A percentile compares a stretch with the other conserved stretches of the same genome.
These are phyloP conservation scores for Prunus salicina DNA, from an alignment of 306 rosid species.

Conservation along the genomic window DNA sequence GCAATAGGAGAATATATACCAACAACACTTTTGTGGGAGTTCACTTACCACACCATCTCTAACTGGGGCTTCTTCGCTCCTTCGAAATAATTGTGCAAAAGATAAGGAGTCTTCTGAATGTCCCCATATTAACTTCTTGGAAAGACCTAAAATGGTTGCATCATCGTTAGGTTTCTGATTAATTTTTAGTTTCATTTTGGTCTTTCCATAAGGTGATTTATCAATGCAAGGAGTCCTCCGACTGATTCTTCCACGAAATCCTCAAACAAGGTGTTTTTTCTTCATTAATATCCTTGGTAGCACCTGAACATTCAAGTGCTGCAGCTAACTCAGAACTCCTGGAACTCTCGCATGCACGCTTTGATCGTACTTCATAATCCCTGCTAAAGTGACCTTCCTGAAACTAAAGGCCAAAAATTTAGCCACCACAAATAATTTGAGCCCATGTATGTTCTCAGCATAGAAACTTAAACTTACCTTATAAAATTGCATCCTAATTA, in stretches of 20 bases:
- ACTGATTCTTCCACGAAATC: not conserved
- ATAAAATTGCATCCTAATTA: not conserved
- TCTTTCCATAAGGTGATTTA: not conserved
- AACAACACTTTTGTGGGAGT: not conserved
- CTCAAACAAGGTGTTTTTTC: not conserved
- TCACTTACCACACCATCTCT: constrained; percentile 4
- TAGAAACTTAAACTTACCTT: not conserved
- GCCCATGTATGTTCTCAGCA: not conserved
- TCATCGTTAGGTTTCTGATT: not conserved
- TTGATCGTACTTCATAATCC: not conserved
- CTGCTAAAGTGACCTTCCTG: not conserved
- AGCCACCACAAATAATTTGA: not conserved
- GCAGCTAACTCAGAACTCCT: not conserved
- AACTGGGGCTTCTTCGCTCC: not conserved
- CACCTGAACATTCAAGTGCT: not conserved
- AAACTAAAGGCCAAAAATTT: not conserved
- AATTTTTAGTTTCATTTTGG: not conserved
- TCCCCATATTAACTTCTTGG: not conserved
- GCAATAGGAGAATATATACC: not conserved
- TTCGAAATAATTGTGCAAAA: not conserved
- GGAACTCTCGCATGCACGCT: not conserved
- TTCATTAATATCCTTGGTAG: not conserved
- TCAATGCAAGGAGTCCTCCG: not conserved
- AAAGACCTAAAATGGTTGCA: not conserved
- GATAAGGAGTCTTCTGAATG: constrained; percentile 5